Conservation (phyloP, 1,139 yeast species). For the Saccharomyces hybrid region DNA sequence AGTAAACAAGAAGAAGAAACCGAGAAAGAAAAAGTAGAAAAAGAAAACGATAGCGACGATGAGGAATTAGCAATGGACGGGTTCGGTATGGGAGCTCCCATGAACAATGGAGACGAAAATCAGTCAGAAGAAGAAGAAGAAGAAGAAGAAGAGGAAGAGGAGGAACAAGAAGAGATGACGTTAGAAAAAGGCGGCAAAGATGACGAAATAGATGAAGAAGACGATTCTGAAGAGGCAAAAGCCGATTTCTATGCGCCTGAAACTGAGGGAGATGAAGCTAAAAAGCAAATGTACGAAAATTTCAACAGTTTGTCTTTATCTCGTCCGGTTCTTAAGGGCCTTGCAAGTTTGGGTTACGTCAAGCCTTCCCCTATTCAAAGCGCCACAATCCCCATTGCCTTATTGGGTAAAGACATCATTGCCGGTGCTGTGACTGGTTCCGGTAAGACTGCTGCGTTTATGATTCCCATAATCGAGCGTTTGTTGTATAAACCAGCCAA, state of each 20-base stretch:
- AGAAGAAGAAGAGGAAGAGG: conserved; percentile 29
- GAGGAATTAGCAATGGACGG: conserved; percentile 64
- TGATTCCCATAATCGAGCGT: conserved; percentile 93
- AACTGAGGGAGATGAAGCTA: conserved; percentile 42
- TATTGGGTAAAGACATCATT: conserved; percentile 86
- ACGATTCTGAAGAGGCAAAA: conserved; percentile 65
- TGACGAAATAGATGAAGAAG: conserved; percentile 36
- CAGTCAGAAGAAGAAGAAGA: conserved; percentile 28
- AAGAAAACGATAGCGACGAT: conserved; percentile 35
- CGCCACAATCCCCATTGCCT: conserved; percentile 87
- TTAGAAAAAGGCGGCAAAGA: conserved; percentile 33
- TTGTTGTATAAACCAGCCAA: conserved; percentile 80
- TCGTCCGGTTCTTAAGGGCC: conserved; percentile 80
- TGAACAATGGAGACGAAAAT: conserved; percentile 26
- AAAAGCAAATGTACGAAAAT: conserved; percentile 45
- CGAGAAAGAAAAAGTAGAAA: conserved; percentile 29
- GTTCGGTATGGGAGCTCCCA: conserved; percentile 58
- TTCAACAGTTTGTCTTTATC: conserved; percentile 78
- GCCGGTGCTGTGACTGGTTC: conserved; percentile 99
- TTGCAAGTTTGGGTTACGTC: conserved; percentile 70
- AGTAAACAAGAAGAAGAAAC: conserved; percentile 35
- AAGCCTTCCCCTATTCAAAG: conserved; percentile 92
- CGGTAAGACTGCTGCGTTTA: conserved; percentile 97
- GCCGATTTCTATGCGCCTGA: conserved; percentile 59
- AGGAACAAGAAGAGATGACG: conserved; percentile 24